These are phyloP conservation scores for Candida methanosorbosa DNA, from an alignment of 805 yeast species.

Conservation along the genomic window DNA sequence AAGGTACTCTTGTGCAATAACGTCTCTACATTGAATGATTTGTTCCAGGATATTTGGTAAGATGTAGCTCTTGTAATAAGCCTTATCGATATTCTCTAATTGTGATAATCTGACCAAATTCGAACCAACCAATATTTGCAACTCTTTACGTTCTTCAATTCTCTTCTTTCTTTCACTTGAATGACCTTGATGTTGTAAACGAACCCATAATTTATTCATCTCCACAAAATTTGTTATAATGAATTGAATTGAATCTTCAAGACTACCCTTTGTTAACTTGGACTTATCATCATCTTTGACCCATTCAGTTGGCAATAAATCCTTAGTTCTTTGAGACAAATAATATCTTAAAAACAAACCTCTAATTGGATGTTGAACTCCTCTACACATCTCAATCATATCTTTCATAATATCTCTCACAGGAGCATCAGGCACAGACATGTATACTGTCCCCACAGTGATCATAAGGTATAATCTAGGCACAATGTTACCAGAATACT, in stretches of 20 bases:
- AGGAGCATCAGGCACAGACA: slow-evolving; percentile 73
- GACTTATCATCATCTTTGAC: slow-evolving; percentile 12
- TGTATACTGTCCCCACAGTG: slow-evolving; percentile 86
- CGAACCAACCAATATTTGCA: slow-evolving; percentile 87
- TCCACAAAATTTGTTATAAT: slow-evolving; percentile 84
- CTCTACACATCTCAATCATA: slow-evolving; percentile 96
- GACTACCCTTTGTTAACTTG: slow-evolving; percentile 26
- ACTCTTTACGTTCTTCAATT: slow-evolving; percentile 72
- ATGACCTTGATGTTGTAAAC: slow-evolving; percentile 93
- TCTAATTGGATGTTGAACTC: slow-evolving; percentile 90
- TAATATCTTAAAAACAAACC: slow-evolving; percentile 89
- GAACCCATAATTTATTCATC: slow-evolving; percentile 97
- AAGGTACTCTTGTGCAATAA: slow-evolving; percentile 85
- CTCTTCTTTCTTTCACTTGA: slow-evolving; percentile 71
- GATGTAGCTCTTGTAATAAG: slow-evolving; percentile 39
- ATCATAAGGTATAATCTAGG: slow-evolving; percentile 93
- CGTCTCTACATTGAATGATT: slow-evolving; percentile 85
- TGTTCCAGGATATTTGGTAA: slow-evolving; percentile 83
- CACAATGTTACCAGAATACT: slow-evolving; percentile 87
- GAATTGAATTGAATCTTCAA: slow-evolving; percentile 67
- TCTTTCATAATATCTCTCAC: slow-evolving; percentile 83
- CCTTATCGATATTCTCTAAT: slow-evolving; percentile 61
- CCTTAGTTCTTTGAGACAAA: slow-evolving; percentile 74
- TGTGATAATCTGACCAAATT: slow-evolving; percentile 86
- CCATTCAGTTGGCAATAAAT: slow-evolving; percentile 38